phyloP scores from a whole-genome alignment of 768 basidiomycete genomes.

The Leccinum barrowsii region DNA sequence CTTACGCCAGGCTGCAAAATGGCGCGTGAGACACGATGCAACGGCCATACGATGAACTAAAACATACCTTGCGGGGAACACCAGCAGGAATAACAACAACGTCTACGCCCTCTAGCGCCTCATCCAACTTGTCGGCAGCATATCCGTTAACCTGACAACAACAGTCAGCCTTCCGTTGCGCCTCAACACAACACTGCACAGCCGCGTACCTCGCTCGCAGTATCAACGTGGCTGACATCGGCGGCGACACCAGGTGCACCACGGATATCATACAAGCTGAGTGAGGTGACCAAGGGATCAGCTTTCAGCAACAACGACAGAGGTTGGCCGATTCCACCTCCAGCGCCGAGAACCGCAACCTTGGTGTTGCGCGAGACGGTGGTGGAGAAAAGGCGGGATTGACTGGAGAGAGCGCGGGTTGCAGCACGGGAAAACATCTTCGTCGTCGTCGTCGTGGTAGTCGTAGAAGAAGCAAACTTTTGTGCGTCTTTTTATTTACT shows the following conservation, averaged over 20 bases:
- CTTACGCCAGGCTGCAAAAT: constrained; percentile 74
- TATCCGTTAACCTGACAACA: constrained; percentile 68
- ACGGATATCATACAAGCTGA: constrained; percentile 53
- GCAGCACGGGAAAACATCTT: constrained; percentile 68
- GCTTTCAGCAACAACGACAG: constrained; percentile 84
- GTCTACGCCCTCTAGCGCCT: constrained; percentile 84
- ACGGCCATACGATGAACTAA: background rate
- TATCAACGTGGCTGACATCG: constrained; percentile 94
- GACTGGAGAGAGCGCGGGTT: constrained; percentile 51
- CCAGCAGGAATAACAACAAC: constrained; percentile 98
- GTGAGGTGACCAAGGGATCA: constrained; percentile 82
- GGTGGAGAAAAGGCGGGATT: constrained; percentile 72
- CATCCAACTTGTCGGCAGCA: constrained; percentile 82
- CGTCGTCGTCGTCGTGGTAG: constrained; percentile 20
- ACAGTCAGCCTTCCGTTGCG: constrained; percentile 1
- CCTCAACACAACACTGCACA: background rate
- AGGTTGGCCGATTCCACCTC: constrained; percentile 98
- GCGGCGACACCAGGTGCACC: constrained; percentile 78
- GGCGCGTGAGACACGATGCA: constrained; percentile 24
- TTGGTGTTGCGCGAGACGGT: constrained; percentile 70
- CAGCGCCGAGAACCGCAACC: constrained; percentile 96
- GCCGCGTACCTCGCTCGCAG: constrained; percentile 69
- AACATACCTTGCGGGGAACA: constrained; percentile 90
- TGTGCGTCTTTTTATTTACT: background rate
- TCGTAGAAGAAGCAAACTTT: constrained; percentile 11